Evolutionary conservation across 164 flowering plant species (phyloP), one percentile per base, ranked within the genome.

Genomic region (Nymphaea colorata): DNA sequence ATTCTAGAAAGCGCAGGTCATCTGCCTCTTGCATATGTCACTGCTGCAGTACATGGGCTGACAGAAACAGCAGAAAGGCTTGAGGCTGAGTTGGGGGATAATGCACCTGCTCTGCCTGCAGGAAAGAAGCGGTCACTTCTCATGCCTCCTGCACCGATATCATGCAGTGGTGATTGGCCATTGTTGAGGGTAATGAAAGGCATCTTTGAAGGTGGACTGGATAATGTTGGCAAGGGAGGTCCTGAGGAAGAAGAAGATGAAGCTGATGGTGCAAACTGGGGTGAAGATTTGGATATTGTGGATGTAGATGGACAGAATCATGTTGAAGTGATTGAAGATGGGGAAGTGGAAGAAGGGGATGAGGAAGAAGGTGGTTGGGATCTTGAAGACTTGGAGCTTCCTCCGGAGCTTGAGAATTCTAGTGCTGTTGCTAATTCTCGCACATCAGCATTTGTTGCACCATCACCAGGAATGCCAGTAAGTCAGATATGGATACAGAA

Each of bases 11-110:
- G 76, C 72, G 87, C 87, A 55, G 92, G 96, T 4, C 96, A 93
- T 70, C 74, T 90, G 75, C 96, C 98, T 3, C 96, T 92, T 69
- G 98, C 98, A 42, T 92, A 92, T 65, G 72, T 85, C 66, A 90
- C 96, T 6, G 94, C 98, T 67, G 71, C 85, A 0, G 79, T 76
- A 43, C 96, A 92, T 73, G 98, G 98, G 67, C 85, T 91, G 2
- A 71, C 83, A 6, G 96, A 89, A 69, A 78, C 73, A 70, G 89
- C 85, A 43, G 92, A 85, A 43, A 75, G 87, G 55, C 76, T 92
- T 62, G 87, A 89, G 36, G 82, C 70, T 44, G 81, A 85, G 53
- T 79, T 92, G 81, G 94, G 90, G 63, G 90, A 84, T 61, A 76
- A 83, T 73, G 76, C 86, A 65, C 98, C 98, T 67, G 67, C 83